Base-by-base conservation (phyloP, 768 basidiomycete genomes). In the Cyclocybe aegerita region DNA sequence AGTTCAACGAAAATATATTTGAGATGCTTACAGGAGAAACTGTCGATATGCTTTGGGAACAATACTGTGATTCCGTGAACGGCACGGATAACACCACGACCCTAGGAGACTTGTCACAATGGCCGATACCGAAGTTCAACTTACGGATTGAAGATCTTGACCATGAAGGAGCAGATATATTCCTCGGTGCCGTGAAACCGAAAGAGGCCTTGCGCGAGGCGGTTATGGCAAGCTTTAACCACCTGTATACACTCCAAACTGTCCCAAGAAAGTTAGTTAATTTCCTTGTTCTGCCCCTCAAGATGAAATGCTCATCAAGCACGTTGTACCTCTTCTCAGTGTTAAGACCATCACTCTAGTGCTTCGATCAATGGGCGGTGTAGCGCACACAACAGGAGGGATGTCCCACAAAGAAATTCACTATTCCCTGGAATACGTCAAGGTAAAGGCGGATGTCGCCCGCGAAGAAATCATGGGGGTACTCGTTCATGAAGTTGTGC, bases 401-500 rank as follows among this genome's bases (percentile, higher is more conserved):
- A 38, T 65, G 7, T 62, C 69, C 10, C 70, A 82, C 64, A 90
- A 90, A 69, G 84, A 90, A 66, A 82, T 90, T 32, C 81, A 86
- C 56, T 72, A 89, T 41, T 85, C 86, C 4, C 75, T 85, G 11
- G 73, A 82, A 36, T 81, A 89, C 65, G 73, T 90, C 63, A 65
- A 66, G 40, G 69, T 72, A 46, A 66, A 61, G 39, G 60, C 64
- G 9, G 47, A 68, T 49, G 68, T 73, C 39, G 72, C 78, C 48
- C 58, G 66, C 38, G 74, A 83, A 39, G 89, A 91, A 67, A 82
- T 90, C 37, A 50, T 68, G 29, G 89, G 88, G 4, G 86, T 90
- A 1, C 70, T 91, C 3, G 69, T 77, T 38, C 88, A 87, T 60
- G 86, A 91, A 66, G 75, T 86, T 58, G 88, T 88, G 2, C 89